phyloP scores from a whole-genome alignment of 169 alveolate genomes.

The Amoebophrya sp. region DNA sequence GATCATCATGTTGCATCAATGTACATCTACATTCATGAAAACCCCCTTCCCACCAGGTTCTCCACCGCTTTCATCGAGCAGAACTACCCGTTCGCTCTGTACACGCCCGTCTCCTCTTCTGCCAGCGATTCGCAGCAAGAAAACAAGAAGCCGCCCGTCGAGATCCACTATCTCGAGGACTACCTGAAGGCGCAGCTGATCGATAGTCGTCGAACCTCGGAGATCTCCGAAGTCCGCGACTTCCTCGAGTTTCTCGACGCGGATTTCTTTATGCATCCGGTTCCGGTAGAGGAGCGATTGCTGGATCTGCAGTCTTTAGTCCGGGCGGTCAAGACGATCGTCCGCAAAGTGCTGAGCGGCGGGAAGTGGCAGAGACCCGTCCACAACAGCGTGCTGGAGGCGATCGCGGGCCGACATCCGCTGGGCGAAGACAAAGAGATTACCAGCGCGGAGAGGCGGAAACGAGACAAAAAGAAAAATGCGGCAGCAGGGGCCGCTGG shows the following conservation, averaged over 20 bases:
- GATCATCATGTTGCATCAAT: no score
- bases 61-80: not conserved
- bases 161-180: not conserved
- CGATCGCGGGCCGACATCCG: not conserved
- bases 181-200: not conserved
- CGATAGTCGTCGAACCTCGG: not conserved
- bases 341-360: not conserved
- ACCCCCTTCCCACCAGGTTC: not conserved
- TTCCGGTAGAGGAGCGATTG: not conserved
- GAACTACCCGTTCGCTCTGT: not conserved
- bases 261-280: not conserved
- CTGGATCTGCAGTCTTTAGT: not conserved
- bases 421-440: not conserved
- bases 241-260: not conserved
- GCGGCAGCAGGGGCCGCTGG: not conserved
- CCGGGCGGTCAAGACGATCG: not conserved
- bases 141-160: not conserved
- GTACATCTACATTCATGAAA: no score
- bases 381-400: not conserved
- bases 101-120: not conserved
- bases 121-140: not conserved
- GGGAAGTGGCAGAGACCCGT: not conserved
- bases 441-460: not conserved
- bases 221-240: not conserved
- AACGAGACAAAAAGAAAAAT: not conserved